Conservation (phyloP, 1,284 basidiomycete genomes). For the Mycena citricolor region DNA sequence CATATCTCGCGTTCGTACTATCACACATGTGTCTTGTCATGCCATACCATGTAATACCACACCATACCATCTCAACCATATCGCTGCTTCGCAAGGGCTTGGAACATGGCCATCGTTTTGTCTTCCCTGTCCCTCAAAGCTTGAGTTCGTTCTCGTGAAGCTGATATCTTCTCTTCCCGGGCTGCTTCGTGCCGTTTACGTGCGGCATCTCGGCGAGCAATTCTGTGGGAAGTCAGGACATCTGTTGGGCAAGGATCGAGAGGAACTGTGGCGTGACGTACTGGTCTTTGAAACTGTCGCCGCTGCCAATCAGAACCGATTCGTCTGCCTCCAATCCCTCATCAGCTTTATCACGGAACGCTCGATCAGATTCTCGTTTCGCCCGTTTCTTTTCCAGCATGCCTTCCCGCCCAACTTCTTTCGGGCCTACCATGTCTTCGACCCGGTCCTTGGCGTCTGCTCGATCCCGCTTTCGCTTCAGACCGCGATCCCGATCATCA, state of each 20-base stretch:
- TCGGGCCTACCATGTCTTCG: constrained; percentile 74
- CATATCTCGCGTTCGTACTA: background rate
- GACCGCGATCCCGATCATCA: constrained; percentile 51
- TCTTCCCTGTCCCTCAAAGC: constrained; percentile 70
- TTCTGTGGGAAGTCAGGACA: constrained; percentile 37
- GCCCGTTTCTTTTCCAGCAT: constrained; percentile 76
- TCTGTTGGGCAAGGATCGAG: constrained; percentile 10
- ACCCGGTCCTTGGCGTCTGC: constrained; percentile 64
- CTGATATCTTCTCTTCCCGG: constrained; percentile 48
- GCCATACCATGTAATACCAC: constrained; percentile 3
- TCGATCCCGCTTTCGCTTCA: constrained; percentile 63
- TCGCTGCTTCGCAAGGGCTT: constrained; percentile 71
- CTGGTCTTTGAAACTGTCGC: constrained; percentile 72
- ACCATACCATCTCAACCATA: constrained; percentile 49
- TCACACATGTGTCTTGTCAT: background rate
- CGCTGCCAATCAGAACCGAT: constrained; percentile 66
- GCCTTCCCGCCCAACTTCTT: constrained; percentile 68
- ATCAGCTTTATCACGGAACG: constrained; percentile 69
- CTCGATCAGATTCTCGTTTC: constrained; percentile 58
- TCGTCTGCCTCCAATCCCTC: constrained; percentile 72
- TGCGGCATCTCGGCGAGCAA: constrained; percentile 67
- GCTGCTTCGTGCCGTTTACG: constrained; percentile 50
- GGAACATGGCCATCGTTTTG: constrained; percentile 84
- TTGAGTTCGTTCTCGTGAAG: constrained; percentile 51
- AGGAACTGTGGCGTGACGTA: constrained; percentile 36